A percentile compares a stretch with the other conserved stretches of the same genome.
Conservation (phyloP, 345 rosid species). For the Moricandia arvensis region DNA sequence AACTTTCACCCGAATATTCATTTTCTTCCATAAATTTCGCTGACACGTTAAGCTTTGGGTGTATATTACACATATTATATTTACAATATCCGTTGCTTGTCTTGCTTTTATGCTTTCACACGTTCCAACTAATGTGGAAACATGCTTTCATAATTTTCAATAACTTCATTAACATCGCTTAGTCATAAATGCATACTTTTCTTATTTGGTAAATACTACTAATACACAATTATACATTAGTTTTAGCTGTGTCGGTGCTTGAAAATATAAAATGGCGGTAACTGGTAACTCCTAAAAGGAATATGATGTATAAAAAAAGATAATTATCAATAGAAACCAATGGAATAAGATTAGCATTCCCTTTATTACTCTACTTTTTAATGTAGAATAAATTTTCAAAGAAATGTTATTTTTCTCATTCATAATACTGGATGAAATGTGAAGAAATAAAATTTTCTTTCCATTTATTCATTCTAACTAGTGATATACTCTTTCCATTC, state of each 20-base stretch:
- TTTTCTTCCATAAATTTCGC: conserved; percentile 8
- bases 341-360: too few species aligned
- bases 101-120: background rate
- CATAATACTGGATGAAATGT: too few species aligned
- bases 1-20: conserved; percentile 13
- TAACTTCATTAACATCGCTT: background rate
- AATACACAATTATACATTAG: background rate
- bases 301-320: too few species aligned
- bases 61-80: background rate
- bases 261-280: background rate
- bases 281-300: too few species aligned
- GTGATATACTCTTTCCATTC: too few species aligned
- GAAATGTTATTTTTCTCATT: too few species aligned
- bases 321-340: too few species aligned
- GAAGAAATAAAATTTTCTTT: too few species aligned
- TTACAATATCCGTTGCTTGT: background rate
- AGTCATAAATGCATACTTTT: background rate
- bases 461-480: too few species aligned
- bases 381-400: too few species aligned
- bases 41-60: conserved; percentile 14
- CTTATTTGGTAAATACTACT: background rate
- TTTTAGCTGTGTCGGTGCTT: too few species aligned
- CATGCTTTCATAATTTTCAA: background rate
- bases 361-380: too few species aligned
- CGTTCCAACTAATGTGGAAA: background rate